Percentiles rank a stretch among this genome's conserved stretches.
These are phyloP conservation scores for Colletotrichum sublineola DNA, from an alignment of 2,329 filamentous ascomycete species.

Conservation along the genomic window DNA sequence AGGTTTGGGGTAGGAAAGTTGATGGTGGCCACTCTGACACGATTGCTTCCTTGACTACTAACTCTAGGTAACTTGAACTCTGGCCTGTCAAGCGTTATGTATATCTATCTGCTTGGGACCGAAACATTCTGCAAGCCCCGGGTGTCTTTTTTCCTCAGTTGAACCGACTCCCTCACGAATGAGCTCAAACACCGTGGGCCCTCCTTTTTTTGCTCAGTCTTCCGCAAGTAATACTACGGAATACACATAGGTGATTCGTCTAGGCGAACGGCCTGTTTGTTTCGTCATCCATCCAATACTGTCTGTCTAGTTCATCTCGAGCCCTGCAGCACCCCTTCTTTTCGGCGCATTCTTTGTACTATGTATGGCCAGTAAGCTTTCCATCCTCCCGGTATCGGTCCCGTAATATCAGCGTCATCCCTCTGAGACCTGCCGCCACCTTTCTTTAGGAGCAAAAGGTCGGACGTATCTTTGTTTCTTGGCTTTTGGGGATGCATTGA, in stretches of 20 bases:
- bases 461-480: background rate
- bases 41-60: background rate
- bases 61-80: background rate
- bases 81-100: background rate
- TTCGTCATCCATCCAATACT: constrained; percentile 27
- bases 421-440: background rate
- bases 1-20: background rate
- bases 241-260: constrained; percentile 8
- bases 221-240: background rate
- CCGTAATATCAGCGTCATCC: constrained; percentile 34
- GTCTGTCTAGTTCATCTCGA: constrained; percentile 20
- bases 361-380: constrained; percentile 10
- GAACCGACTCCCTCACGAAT: constrained; percentile 2
- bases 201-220: constrained; percentile 7
- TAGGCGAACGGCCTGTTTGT: constrained; percentile 19
- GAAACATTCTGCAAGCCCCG: constrained; percentile 16
- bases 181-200: constrained; percentile 13
- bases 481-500: background rate
- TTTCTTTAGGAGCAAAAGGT: background rate
- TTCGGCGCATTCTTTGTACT: background rate
- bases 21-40: background rate
- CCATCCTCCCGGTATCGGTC: background rate
- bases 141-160: constrained; percentile 3
- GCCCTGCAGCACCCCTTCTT: constrained; percentile 14
- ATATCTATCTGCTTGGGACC: constrained; percentile 11